phyloP scores from a whole-genome alignment of 2,329 filamentous ascomycete species.

The Botryotinia convoluta region DNA sequence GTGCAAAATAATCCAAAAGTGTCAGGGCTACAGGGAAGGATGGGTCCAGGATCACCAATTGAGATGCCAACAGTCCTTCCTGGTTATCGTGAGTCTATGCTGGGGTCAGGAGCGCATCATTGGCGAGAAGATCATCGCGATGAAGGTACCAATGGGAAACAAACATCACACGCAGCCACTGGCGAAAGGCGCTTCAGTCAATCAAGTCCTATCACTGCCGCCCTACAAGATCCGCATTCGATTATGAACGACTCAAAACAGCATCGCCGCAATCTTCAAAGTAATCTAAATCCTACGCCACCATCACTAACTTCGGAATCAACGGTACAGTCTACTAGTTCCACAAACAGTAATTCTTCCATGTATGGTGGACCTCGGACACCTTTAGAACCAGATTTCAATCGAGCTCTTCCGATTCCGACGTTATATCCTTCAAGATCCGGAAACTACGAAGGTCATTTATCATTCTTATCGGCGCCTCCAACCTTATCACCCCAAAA shows the following conservation, averaged over 20 bases:
- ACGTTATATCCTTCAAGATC: slow-evolving; percentile 33
- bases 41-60: slow-evolving; percentile 27
- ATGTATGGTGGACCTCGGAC: slow-evolving; percentile 35
- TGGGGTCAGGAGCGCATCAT: slow-evolving; percentile 29
- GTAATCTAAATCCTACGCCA: slow-evolving; percentile 28
- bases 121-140: slow-evolving; percentile 35
- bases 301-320: slow-evolving; percentile 36
- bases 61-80: slow-evolving; percentile 31
- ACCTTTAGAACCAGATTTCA: slow-evolving; percentile 35
- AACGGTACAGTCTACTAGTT: slow-evolving; percentile 32
- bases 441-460: slow-evolving; percentile 32
- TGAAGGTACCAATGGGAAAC: slow-evolving; percentile 24
- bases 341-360: slow-evolving; percentile 33
- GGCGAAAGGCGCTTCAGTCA: slow-evolving; percentile 28
- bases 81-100: slow-evolving; percentile 38
- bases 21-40: slow-evolving; percentile 14
- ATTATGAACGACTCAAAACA: slow-evolving; percentile 29
- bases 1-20: slow-evolving; percentile 10
- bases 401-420: slow-evolving; percentile 34
- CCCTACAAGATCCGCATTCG: slow-evolving; percentile 22
- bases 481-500: slow-evolving; percentile 35
- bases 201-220: slow-evolving; percentile 13
- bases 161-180: slow-evolving; percentile 24
- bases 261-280: slow-evolving; percentile 28
- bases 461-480: slow-evolving; percentile 32